Evolutionary conservation across 352 stramenopile genomes (phyloP).

Genomic region (Aphanomyces astaci): DNA sequence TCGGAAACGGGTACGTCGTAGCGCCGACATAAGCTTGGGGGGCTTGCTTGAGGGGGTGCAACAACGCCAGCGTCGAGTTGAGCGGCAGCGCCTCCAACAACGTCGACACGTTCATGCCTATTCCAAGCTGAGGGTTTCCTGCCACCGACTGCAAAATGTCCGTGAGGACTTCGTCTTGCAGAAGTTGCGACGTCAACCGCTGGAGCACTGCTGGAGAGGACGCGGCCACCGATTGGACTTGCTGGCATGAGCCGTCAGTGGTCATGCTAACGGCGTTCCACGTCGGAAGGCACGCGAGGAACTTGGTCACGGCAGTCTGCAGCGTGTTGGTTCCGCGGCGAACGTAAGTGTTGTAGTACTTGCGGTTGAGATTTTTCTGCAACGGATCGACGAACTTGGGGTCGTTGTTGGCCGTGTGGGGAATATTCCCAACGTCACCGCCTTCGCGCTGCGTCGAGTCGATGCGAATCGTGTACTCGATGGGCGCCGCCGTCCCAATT

Average conservation of each 20-base stretch:
- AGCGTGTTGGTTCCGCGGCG: slow-evolving; percentile 34
- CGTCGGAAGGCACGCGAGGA: slow-evolving; percentile 55
- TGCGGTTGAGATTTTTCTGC: not conserved
- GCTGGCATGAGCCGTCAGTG: slow-evolving; percentile 40
- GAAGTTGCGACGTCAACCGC: not conserved
- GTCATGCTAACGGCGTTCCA: slow-evolving; percentile 33
- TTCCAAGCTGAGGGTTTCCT: not conserved
- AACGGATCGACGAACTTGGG: not conserved
- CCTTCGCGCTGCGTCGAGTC: slow-evolving; percentile 44
- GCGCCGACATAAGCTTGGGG: slow-evolving; percentile 52
- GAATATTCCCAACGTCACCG: slow-evolving; percentile 35
- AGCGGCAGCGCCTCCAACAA: not conserved
- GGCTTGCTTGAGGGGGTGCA: slow-evolving; percentile 46
- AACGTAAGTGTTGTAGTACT: slow-evolving; percentile 5
- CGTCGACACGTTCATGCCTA: not conserved
- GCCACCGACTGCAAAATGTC: not conserved
- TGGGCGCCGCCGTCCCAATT: slow-evolving; percentile 35
- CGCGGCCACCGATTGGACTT: slow-evolving; percentile 23
- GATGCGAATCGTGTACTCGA: slow-evolving; percentile 57
- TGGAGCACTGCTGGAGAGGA: not conserved
- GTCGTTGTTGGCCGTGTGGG: slow-evolving; percentile 21
- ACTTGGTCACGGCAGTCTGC: slow-evolving; percentile 52
- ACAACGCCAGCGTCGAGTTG: slow-evolving; percentile 19
- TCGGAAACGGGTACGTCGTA: slow-evolving; percentile 41
- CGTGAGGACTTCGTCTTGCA: not conserved